Base-by-base conservation (phyloP, 805 yeast species). In the Pichia membranifaciens region DNA sequence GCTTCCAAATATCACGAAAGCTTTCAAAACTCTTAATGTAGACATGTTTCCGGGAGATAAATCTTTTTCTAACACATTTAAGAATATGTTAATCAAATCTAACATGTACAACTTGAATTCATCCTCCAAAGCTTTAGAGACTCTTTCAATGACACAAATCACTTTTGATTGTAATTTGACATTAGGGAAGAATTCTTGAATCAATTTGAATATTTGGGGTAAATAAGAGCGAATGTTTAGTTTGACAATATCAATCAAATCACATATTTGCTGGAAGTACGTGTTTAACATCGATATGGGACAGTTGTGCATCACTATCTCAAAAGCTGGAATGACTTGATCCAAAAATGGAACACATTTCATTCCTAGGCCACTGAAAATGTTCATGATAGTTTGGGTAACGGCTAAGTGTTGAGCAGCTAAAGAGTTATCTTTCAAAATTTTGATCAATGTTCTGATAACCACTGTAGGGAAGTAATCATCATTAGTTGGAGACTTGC, bases 381-480 rank as follows among this genome's bases (percentile, higher is more conserved):
- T 90, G 56, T 84, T 82, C 78, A 89, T 84, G 38, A 93, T 84
- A 0, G 98, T 95, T 57, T 90, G 96, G n/a, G 90, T 87, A 23
- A 89, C 96, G 17, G 87, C 83, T 3, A 90, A 85, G 61, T 93
- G 98, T 60, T 90, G 96, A 0, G 85, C 72, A 9, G 87, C 82
- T 48, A 91, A 71, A 0, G 97, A 87, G 0, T 86, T 79, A 63
- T 93, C 99, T 54, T 84, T 83, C 38, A 93, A 67, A 17, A 93
- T 84, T 51, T 83, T 87, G 80, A 90, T 76, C 51, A 93, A 68
- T 6, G 90, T 87, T 39, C 81, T 81, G 38, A 93, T 87, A 0
- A 91, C 98, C 21, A 93, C 98, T 0, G 96, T 89, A 2, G 98
- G 96, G 58, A 87, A 90, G 57, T 90, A 93, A 56, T 91, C 97